Evolutionary conservation across 257 asterid species (phyloP).

Genomic region (Plectranthus barbatus): DNA sequence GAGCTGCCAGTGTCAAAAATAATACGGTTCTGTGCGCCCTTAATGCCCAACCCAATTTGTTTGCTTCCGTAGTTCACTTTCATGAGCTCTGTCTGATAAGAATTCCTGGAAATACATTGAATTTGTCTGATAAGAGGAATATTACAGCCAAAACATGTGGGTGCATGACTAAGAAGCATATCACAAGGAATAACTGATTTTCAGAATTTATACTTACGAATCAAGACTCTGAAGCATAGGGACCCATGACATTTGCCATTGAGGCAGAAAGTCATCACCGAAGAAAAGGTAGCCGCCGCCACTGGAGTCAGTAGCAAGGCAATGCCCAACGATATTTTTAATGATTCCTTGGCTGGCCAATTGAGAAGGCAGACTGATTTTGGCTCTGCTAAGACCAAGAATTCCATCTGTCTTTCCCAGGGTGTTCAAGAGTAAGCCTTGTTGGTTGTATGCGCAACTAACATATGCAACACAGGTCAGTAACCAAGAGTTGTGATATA

Average conservation of each 20-base stretch:
- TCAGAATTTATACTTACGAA: conserved; percentile 20
- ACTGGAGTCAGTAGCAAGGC: conserved; percentile 41
- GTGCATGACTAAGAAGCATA: not conserved
- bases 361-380: conserved; percentile 67
- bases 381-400: conserved; percentile 64
- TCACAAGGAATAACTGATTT: not conserved
- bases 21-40: conserved; percentile 26
- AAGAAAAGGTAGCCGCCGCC: conserved; percentile 68
- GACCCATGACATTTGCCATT: conserved; percentile 55
- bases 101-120: conserved; percentile 20
- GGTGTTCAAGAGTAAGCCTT: conserved; percentile 57
- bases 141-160: not conserved
- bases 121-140: not conserved
- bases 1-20: conserved; percentile 76
- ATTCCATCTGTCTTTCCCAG: conserved; percentile 68
- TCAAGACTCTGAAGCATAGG: conserved; percentile 50
- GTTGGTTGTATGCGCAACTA: conserved; percentile 84
- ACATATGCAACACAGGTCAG: conserved; percentile 7
- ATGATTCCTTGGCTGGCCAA: conserved; percentile 47
- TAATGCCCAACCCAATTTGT: conserved; percentile 27
- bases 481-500: not conserved
- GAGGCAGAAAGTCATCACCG: conserved; percentile 66
- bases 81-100: conserved; percentile 49
- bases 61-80: conserved; percentile 49
- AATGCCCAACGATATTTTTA: conserved; percentile 61